Conservation (phyloP, 352 stramenopile species). For the Globisporangium orthogonon region DNA sequence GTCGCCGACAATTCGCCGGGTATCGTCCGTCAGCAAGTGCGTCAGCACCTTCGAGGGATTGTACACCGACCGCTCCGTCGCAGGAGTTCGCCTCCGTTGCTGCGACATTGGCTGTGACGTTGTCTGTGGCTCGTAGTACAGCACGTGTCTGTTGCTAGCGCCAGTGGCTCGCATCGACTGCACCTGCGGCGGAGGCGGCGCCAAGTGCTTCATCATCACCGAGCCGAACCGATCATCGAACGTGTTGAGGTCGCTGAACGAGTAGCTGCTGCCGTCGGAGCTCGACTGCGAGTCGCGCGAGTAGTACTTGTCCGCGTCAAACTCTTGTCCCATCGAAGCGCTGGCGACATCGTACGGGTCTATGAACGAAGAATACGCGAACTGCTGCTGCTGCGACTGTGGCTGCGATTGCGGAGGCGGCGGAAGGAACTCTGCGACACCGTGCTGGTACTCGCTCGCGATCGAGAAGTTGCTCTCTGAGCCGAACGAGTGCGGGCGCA, state of each 20-base stretch:
- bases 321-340: not conserved
- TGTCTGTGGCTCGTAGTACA: slow-evolving; percentile 1
- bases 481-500: slow-evolving; percentile 22
- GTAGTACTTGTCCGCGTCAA: slow-evolving; percentile 9
- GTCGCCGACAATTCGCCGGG: slow-evolving; percentile 1
- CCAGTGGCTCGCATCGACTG: not conserved
- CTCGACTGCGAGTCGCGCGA: slow-evolving; percentile 25
- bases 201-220: slow-evolving; percentile 18
- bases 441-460: slow-evolving; percentile 30
- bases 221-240: slow-evolving; percentile 31
- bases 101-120: not conserved
- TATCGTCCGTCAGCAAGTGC: slow-evolving; percentile 8
- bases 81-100: not conserved
- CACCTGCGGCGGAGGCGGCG: slow-evolving; percentile 3
- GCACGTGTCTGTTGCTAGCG: not conserved
- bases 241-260: slow-evolving; percentile 54
- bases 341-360: not conserved
- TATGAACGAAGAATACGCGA: not conserved
- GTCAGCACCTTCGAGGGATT: slow-evolving; percentile 10
- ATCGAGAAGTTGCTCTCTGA: slow-evolving; percentile 55
- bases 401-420: not conserved
- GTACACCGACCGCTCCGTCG: slow-evolving; percentile 3
- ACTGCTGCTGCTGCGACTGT: not conserved
- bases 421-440: not conserved
- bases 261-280: slow-evolving; percentile 48